Evolutionary conservation across 441 rosid species (phyloP).

Genomic region (Euphorbia corollata): DNA sequence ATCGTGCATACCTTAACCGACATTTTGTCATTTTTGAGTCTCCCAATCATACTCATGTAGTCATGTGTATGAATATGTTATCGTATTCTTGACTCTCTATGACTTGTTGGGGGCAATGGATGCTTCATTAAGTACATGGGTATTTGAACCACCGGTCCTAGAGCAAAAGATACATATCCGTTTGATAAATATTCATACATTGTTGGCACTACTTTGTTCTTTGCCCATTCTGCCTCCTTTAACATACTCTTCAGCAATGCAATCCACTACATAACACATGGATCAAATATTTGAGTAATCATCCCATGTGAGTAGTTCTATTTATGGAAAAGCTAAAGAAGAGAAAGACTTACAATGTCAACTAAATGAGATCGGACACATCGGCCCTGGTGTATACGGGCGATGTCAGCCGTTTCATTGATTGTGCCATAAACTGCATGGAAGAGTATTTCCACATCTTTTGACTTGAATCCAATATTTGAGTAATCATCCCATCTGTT

Average conservation of each 20-base stretch:
- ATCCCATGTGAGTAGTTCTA: too few species aligned
- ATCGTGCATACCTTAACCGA: not conserved
- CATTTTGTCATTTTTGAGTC: slow-evolving; percentile 1
- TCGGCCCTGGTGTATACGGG: not conserved
- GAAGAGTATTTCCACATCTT: slow-evolving; percentile 8
- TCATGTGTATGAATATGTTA: not conserved
- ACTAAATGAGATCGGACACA: slow-evolving; percentile 1
- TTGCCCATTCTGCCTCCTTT: slow-evolving; percentile 6
- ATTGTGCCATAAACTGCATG: slow-evolving; percentile 13
- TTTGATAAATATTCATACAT: slow-evolving; percentile 2
- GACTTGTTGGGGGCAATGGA: not conserved
- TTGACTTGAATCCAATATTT: slow-evolving; percentile 6
- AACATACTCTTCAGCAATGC: not conserved
- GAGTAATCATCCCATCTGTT: slow-evolving; percentile 14
- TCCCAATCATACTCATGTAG: slow-evolving; percentile 2
- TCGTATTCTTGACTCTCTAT: not conserved
- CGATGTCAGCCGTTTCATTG: slow-evolving; percentile 5
- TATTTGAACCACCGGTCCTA: slow-evolving; percentile 5
- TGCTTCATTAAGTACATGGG: not conserved
- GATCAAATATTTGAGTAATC: too few species aligned
- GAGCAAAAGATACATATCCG: not conserved
- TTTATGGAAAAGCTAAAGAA: too few species aligned
- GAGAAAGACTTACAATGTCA: slow-evolving; percentile 5
- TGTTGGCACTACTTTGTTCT: not conserved
- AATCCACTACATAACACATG: not conserved